phyloP scores from a whole-genome alignment of 192 early-diverging fungal genomes.

The Coemansia pectinata region DNA sequence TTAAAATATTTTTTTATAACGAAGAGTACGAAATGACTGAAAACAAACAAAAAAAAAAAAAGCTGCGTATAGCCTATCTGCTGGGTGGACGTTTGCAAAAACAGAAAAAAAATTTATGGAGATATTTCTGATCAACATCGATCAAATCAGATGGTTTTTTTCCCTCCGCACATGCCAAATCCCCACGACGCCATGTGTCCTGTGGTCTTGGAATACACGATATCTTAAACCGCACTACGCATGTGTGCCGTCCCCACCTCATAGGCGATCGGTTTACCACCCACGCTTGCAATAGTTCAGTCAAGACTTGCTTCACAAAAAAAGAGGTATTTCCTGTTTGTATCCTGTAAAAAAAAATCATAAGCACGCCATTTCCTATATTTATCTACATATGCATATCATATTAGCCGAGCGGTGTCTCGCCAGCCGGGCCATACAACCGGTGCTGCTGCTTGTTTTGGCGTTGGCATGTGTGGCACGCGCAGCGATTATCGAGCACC shows the following conservation, averaged over 20 bases:
- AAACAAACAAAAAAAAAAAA: background rate
- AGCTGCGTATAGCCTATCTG: background rate
- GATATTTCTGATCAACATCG: constrained; percentile 3
- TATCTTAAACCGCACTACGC: constrained; percentile 2
- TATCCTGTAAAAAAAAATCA: background rate
- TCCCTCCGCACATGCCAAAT: background rate
- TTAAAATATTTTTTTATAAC: background rate
- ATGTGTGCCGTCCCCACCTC: background rate
- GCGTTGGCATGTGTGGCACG: background rate
- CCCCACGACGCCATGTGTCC: background rate
- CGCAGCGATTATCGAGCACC: constrained; percentile 51
- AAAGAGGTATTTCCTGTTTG: background rate
- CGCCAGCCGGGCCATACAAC: no score
- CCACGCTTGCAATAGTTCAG: background rate
- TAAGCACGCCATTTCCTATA: background rate
- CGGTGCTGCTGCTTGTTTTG: background rate
- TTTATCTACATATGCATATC: constrained; percentile 1
- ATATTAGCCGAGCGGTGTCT: background rate
- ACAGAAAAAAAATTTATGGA: constrained; percentile 10
- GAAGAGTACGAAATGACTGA: background rate
- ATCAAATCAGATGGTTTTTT: background rate
- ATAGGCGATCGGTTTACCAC: background rate
- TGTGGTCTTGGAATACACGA: background rate
- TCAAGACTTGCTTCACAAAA: background rate
- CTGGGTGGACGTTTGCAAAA: background rate